phyloP scores from a whole-genome alignment of 2,329 filamentous ascomycete species.

The Blastomyces parvus region DNA sequence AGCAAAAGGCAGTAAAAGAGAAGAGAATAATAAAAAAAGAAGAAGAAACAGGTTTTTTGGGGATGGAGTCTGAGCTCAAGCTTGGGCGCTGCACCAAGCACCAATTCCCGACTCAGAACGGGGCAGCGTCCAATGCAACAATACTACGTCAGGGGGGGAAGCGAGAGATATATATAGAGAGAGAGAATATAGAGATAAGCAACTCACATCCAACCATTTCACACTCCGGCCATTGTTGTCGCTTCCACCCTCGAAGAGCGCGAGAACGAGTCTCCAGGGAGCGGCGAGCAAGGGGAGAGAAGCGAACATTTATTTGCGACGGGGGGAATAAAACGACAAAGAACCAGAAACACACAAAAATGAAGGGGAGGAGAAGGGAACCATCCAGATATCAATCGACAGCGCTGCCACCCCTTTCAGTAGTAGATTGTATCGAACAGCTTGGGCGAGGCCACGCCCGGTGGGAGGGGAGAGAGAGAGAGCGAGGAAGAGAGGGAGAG shows the following conservation, averaged over 20 bases:
- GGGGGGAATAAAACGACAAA: neutral
- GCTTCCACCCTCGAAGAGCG: neutral
- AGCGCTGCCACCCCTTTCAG: neutral
- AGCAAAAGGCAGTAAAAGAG: neutral
- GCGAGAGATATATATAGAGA: too few species aligned
- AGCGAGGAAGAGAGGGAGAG: too few species aligned
- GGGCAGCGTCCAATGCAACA: too few species aligned
- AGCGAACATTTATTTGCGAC: neutral
- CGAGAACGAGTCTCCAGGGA: slow-evolving; percentile 2
- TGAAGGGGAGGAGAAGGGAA: neutral
- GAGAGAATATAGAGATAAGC: neutral
- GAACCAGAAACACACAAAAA: neutral
- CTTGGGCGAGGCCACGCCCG: neutral
- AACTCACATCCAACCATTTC: slow-evolving; percentile 34
- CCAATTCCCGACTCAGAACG: too few species aligned
- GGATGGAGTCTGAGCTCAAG: neutral
- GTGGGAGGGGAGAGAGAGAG: neutral
- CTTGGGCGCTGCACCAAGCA: neutral
- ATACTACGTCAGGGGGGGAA: too few species aligned
- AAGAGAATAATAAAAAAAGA: neutral
- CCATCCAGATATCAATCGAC: neutral
- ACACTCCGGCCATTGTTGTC: slow-evolving; percentile 23
- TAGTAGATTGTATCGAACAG: neutral
- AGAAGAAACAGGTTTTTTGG: neutral
- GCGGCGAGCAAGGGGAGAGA: neutral